Base-by-base conservation (phyloP, 1,284 basidiomycete genomes). In the Schizopora paradoxa region DNA sequence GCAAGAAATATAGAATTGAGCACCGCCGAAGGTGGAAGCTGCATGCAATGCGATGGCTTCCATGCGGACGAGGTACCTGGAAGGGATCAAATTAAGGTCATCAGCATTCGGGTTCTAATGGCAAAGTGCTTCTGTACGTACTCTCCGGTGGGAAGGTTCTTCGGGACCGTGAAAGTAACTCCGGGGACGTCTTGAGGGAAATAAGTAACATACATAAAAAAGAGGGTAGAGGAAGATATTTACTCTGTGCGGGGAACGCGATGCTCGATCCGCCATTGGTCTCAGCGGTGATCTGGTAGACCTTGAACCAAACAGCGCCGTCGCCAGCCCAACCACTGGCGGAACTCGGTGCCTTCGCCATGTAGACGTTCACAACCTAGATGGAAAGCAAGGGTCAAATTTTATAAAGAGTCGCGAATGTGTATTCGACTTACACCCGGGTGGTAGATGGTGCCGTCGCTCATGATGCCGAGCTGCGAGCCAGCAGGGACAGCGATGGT, bases 231-330 rank as follows among this genome's bases (percentile, higher is more conserved):
- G 14, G 26, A 23, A 26, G 13, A 14, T 19, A 13, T n/a, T n/a
- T n/a, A 51, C 49, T 51, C 11, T 51, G 22, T 5, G 45, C 35
- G n/a, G 51, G 51, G 26, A 31, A 53, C 7, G 44, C 32, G 19
- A 50, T 47, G 11, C 32, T 29, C 18, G 29, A 42, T 11, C 51
- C 51, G 31, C 49, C 49, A 31, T 51, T 26, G n/a, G 51, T 51
- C n/a, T 39, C 41, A 1, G 51, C 51, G 8, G 44, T 27, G 26
- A 53, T 48, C 27, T 53, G 32, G 19, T 53, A 51, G 21, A 59
- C 60, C 50, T 68, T 69, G 57, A 68, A 68, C 66, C 67, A 68
- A 3, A 66, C 62, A 6, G 49, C 45, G 16, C 67, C 67, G 35
- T 61, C 59, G 3, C 66, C 67, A 45, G 62, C 61, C 51, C 59